These are phyloP conservation scores for Myriangium duriaei DNA, from an alignment of 2,329 filamentous ascomycete genomes.

Conservation along the genomic window DNA sequence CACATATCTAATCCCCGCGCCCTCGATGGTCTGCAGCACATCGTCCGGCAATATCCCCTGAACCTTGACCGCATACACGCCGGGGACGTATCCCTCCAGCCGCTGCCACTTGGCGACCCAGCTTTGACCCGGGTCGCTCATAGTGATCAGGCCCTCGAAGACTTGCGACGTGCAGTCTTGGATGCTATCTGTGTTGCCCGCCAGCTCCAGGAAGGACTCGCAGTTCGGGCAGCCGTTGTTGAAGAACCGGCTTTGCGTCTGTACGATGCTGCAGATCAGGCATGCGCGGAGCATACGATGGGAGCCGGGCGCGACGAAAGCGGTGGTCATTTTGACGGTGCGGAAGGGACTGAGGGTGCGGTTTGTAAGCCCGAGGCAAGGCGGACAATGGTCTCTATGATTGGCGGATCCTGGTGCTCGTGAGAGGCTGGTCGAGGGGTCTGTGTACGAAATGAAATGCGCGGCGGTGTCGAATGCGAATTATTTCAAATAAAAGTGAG, in stretches of 20 bases:
- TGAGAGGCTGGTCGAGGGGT: too few species aligned
- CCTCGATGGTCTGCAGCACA: constrained; percentile 42
- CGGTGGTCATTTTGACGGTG: constrained; percentile 38
- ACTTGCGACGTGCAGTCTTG: constrained; percentile 91
- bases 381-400: too few species aligned
- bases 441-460: too few species aligned
- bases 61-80: constrained; percentile 91
- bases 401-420: too few species aligned
- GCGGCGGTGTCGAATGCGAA: too few species aligned
- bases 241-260: constrained; percentile 69
- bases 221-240: constrained; percentile 91
- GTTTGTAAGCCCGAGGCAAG: too few species aligned
- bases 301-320: constrained; percentile 60
- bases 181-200: constrained; percentile 60
- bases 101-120: constrained; percentile 98
- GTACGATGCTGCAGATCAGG: constrained; percentile 96
- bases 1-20: constrained; percentile 48
- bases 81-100: constrained; percentile 73
- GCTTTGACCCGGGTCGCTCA: constrained; percentile 68
- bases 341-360: too few species aligned
- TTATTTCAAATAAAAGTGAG: too few species aligned
- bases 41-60: constrained; percentile 59
- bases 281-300: constrained; percentile 85
- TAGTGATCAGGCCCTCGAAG: constrained; percentile 81
- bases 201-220: constrained; percentile 78